Evolutionary conservation across 805 yeast species (phyloP).

Genomic region (Saccharomycopsis schoenii): DNA sequence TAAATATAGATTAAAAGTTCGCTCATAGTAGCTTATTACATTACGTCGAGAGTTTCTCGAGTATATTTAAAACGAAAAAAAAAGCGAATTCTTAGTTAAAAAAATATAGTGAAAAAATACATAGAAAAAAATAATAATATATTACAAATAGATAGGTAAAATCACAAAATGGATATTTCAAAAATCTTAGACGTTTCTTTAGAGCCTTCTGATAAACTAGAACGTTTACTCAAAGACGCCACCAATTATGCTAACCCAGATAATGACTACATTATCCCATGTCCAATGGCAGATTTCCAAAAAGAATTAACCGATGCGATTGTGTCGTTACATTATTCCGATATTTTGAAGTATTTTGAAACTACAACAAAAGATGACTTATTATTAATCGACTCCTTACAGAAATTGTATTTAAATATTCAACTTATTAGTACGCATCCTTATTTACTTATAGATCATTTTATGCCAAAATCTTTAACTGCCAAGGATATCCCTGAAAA

Average conservation of each 20-base stretch:
- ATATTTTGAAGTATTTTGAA: constrained; percentile 79
- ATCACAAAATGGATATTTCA: constrained; percentile 51
- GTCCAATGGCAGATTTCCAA: constrained; percentile 81
- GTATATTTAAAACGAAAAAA: no score
- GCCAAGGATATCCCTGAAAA: constrained; percentile 63
- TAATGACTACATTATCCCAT: constrained; percentile 67
- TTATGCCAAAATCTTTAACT: constrained; percentile 69
- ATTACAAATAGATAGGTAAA: neutral
- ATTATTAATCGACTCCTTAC: constrained; percentile 64
- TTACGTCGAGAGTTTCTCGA: no score
- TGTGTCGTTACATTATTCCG: constrained; percentile 83
- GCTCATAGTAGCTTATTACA: no score
- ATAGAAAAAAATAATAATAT: neutral
- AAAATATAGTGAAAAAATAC: neutral
- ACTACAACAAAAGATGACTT: constrained; percentile 36
- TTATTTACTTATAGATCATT: constrained; percentile 71
- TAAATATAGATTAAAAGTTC: no score
- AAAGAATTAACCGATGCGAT: constrained; percentile 86
- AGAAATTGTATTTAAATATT: constrained; percentile 65
- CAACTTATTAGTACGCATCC: constrained; percentile 85
- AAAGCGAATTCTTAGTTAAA: neutral
- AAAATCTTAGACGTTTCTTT: constrained; percentile 76
- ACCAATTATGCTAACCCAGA: constrained; percentile 23
- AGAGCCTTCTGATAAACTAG: constrained; percentile 57
- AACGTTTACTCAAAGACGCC: constrained; percentile 25